Percentiles rank a stretch among this genome's conserved stretches.
Evolutionary conservation across 441 rosid species (phyloP).

Genomic region (Rhodomyrtus psidioides): DNA sequence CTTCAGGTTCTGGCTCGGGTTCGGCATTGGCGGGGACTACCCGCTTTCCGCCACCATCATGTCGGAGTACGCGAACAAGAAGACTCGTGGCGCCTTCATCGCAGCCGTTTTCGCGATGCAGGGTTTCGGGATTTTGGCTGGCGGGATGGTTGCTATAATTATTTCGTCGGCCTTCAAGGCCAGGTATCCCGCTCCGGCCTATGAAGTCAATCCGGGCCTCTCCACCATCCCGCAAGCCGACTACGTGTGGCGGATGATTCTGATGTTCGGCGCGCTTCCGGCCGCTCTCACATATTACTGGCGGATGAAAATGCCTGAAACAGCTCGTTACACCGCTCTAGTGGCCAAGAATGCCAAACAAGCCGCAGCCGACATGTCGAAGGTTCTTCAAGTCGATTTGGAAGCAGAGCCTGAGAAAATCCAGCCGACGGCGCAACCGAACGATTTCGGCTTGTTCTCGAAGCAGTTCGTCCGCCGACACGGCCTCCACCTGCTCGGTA

Average conservation of each 20-base stretch:
- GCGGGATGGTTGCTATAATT: not conserved
- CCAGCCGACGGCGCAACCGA: not conserved
- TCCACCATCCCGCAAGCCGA: not conserved
- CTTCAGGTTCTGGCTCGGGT: conserved; percentile 5
- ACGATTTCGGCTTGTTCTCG: conserved; percentile 37
- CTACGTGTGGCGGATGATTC: not conserved
- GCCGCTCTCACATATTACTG: conserved; percentile 3
- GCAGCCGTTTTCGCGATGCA: not conserved
- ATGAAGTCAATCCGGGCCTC: not conserved
- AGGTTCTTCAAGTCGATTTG: not conserved
- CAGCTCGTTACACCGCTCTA: not conserved
- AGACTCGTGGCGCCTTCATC: not conserved
- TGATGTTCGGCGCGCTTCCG: not conserved
- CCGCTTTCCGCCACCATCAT: not conserved
- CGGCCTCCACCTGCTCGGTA: conserved; percentile 43
- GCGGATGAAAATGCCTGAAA: not conserved
- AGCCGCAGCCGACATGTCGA: not conserved
- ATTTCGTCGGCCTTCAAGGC: not conserved
- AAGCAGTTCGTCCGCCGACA: conserved; percentile 24
- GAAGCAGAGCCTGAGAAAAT: not conserved
- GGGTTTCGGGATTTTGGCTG: not conserved
- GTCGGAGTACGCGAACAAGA: not conserved
- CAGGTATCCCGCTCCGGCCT: not conserved
- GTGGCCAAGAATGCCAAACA: conserved; percentile 1
- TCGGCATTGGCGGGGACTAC: not conserved